Evolutionary conservation across 352 stramenopile species (phyloP).

Genomic region (Saprolegnia diclina): DNA sequence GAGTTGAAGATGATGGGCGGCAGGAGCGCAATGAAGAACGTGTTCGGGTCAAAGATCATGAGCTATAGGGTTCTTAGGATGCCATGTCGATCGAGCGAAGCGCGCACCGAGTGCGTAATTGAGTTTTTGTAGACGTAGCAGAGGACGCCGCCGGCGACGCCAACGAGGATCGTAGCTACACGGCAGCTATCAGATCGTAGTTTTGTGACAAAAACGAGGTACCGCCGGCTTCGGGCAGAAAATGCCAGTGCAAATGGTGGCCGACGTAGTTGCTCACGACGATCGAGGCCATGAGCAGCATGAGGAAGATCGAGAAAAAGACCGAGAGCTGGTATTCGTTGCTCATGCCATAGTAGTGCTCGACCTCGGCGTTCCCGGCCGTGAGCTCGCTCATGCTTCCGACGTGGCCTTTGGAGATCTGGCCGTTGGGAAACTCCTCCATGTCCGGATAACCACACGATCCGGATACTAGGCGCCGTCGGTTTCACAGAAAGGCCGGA

Average conservation of each 20-base stretch:
- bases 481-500: neutral
- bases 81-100: neutral
- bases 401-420: neutral
- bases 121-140: slow-evolving; percentile 29
- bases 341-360: slow-evolving; percentile 39
- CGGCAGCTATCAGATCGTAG: neutral
- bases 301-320: slow-evolving; percentile 67
- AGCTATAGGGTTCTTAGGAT: slow-evolving; percentile 24
- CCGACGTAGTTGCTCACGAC: slow-evolving; percentile 72
- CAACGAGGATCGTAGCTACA: slow-evolving; percentile 32
- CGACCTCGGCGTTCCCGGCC: slow-evolving; percentile 23
- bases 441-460: neutral
- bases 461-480: neutral
- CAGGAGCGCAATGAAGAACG: slow-evolving; percentile 79
- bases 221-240: slow-evolving; percentile 61
- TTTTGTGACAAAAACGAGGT: slow-evolving; percentile 1
- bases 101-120: slow-evolving; percentile 33
- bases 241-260: slow-evolving; percentile 71
- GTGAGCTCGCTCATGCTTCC: slow-evolving; percentile 25
- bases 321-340: slow-evolving; percentile 73
- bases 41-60: slow-evolving; percentile 53
- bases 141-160: slow-evolving; percentile 28
- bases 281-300: slow-evolving; percentile 70
- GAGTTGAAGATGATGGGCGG: slow-evolving; percentile 84
- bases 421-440: neutral